phyloP scores from a whole-genome alignment of 768 basidiomycete species.

The Porphyrellus cyaneotinctus region DNA sequence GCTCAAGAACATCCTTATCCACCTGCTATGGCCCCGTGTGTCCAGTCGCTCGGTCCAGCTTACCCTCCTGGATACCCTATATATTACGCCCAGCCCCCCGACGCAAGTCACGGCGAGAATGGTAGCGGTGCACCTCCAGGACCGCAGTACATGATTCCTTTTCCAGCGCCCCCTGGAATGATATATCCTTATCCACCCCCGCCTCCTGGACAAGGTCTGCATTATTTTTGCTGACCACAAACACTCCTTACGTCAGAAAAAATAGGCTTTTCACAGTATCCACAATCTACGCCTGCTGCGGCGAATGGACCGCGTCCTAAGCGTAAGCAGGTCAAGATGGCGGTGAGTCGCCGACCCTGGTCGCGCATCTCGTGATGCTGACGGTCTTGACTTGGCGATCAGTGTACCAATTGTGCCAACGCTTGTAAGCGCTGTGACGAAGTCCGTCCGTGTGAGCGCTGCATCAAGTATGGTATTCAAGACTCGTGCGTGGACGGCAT shows the following conservation, averaged over 20 bases:
- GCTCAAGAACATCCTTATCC: slow-evolving; percentile 34
- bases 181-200: slow-evolving; percentile 41
- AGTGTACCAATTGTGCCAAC: slow-evolving; percentile 56
- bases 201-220: slow-evolving; percentile 36
- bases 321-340: slow-evolving; percentile 58
- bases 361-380: slow-evolving; percentile 1
- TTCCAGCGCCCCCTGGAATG: slow-evolving; percentile 39
- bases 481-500: slow-evolving; percentile 56
- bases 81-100: slow-evolving; percentile 31
- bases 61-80: slow-evolving; percentile 33
- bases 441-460: slow-evolving; percentile 58
- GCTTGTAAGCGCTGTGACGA: slow-evolving; percentile 59
- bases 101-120: slow-evolving; percentile 32
- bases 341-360: slow-evolving; percentile 34
- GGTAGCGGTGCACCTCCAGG: slow-evolving; percentile 26
- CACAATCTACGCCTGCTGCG: slow-evolving; percentile 21
- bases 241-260: slow-evolving; percentile 15
- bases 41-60: slow-evolving; percentile 24
- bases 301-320: slow-evolving; percentile 34
- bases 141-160: slow-evolving; percentile 36
- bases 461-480: slow-evolving; percentile 57
- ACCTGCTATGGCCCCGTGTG: slow-evolving; percentile 26
- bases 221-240: slow-evolving; percentile 1
- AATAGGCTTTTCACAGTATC: slow-evolving; percentile 31
- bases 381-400: not conserved